These are phyloP conservation scores for Adiantum capillusveneris DNA, from an alignment of 75 land plant genomes.

Conservation along the genomic window DNA sequence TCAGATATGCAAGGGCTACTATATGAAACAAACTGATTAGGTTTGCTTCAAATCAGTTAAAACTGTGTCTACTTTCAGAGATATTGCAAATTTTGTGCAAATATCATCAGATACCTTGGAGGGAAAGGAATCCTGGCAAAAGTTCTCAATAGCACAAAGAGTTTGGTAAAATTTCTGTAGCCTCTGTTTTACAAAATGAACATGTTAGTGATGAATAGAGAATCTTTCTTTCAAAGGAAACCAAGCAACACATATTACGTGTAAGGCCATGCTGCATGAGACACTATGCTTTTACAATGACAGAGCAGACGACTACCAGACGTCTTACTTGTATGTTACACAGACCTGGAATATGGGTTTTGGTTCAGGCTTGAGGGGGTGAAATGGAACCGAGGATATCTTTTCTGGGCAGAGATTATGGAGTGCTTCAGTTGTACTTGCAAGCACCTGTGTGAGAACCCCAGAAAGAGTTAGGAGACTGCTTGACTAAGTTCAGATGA, in stretches of 20 bases:
- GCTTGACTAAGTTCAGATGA: too few species aligned
- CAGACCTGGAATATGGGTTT: constrained; percentile 22
- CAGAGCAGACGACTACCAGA: too few species aligned
- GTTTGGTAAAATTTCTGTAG: constrained; percentile 18
- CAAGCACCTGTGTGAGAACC: constrained; percentile 22
- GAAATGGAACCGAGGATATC: constrained; percentile 6
- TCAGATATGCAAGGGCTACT: background rate
- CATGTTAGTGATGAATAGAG: too few species aligned
- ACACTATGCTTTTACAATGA: too few species aligned
- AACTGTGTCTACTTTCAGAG: too few species aligned
- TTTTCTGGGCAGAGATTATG: constrained; percentile 14
- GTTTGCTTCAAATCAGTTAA: too few species aligned
- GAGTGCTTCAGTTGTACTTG: constrained; percentile 22
- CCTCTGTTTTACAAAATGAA: constrained; percentile 6
- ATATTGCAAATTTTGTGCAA: too few species aligned
- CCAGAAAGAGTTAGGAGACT: too few species aligned
- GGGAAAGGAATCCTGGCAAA: constrained; percentile 16
- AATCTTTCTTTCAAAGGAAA: too few species aligned
- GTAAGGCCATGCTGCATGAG: too few species aligned
- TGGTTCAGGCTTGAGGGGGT: constrained; percentile 2
- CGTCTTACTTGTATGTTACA: background rate
- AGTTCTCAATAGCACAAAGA: constrained; percentile 16
- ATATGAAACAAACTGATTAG: too few species aligned
- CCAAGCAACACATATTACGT: too few species aligned
- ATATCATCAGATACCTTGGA: background rate